A percentile compares a stretch with the other conserved stretches of the same genome.
phyloP scores from a whole-genome alignment of 148 eudicot species.

The Rhododendron molle region DNA sequence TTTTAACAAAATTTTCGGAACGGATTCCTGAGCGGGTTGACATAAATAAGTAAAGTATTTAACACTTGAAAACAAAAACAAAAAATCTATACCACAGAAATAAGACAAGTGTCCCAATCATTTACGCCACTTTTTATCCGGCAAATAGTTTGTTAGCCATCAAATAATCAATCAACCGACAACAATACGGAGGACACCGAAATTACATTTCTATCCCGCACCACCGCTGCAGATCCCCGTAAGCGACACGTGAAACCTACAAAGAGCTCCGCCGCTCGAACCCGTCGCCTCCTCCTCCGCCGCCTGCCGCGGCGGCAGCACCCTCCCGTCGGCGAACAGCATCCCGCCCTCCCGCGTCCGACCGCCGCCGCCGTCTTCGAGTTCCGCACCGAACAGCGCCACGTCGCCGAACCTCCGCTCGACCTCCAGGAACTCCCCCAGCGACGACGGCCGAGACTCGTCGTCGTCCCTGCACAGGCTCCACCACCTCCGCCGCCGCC shows the following conservation, averaged over 20 bases:
- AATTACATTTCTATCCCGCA: background rate
- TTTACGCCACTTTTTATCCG: background rate
- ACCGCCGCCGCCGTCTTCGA: conserved; percentile 13
- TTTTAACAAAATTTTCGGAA: no score
- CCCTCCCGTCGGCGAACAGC: conserved; percentile 55
- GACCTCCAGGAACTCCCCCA: conserved; percentile 50
- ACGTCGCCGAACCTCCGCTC: conserved; percentile 50
- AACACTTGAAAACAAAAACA: no score
- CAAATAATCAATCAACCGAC: background rate
- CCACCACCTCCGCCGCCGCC: conserved; percentile 43
- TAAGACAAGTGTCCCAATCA: background rate
- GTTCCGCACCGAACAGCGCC: conserved; percentile 22
- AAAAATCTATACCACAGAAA: no score
- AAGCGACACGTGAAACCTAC: conserved; percentile 32
- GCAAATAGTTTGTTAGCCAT: no score
- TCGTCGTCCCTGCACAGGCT: conserved; percentile 38
- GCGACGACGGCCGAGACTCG: conserved; percentile 30
- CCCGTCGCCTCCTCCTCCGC: conserved; percentile 24
- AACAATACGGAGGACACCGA: background rate
- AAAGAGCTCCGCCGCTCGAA: conserved; percentile 21
- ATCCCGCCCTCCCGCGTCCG: conserved; percentile 23
- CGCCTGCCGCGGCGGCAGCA: conserved; percentile 35
- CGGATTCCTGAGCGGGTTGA: no score
- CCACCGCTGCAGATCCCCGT: conserved; percentile 38
- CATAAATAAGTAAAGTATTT: no score